These are phyloP conservation scores for Pelagomonas calceolata DNA, from an alignment of 108 stramenopile species.

Conservation along the genomic window DNA sequence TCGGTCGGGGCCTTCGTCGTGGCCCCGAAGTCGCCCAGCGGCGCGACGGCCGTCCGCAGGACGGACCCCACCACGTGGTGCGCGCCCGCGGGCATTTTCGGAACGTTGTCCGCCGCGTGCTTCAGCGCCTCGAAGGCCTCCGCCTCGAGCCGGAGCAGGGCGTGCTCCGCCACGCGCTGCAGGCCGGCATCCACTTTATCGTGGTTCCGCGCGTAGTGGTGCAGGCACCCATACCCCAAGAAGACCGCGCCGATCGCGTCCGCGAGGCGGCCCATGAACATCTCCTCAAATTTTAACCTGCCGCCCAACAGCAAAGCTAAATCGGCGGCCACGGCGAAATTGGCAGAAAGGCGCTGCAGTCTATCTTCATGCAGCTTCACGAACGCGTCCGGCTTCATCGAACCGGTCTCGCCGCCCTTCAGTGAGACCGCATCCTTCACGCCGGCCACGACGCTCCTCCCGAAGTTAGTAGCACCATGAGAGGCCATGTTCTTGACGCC, in stretches of 20 bases:
- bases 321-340: slow-evolving; percentile 90
- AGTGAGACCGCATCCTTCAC: slow-evolving; percentile 22
- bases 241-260: slow-evolving; percentile 93
- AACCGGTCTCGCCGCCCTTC: slow-evolving; percentile 35
- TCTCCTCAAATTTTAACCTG: slow-evolving; percentile 90
- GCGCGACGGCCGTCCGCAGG: slow-evolving; percentile 82
- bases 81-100: slow-evolving; percentile 59
- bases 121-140: slow-evolving; percentile 83
- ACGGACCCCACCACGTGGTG: slow-evolving; percentile 52
- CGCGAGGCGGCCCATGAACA: slow-evolving; percentile 82
- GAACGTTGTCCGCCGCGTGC: slow-evolving; percentile 89
- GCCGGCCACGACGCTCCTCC: slow-evolving; percentile 55
- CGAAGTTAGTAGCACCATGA: slow-evolving; percentile 76
- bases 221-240: slow-evolving; percentile 91
- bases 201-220: slow-evolving; percentile 75
- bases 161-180: slow-evolving; percentile 86
- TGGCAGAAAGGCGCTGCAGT: slow-evolving; percentile 81
- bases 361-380: slow-evolving; percentile 73
- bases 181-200: slow-evolving; percentile 47
- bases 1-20: slow-evolving; percentile 75
- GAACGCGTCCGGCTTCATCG: slow-evolving; percentile 75
- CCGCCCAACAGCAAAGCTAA: slow-evolving; percentile 89
- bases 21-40: slow-evolving; percentile 67
- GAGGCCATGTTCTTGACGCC: slow-evolving; percentile 79
- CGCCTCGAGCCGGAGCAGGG: slow-evolving; percentile 78